A percentile compares a stretch with the other conserved stretches of the same genome.
Conservation (phyloP, 2,329 filamentous ascomycete species). For the Pseudocercospora vitis region DNA sequence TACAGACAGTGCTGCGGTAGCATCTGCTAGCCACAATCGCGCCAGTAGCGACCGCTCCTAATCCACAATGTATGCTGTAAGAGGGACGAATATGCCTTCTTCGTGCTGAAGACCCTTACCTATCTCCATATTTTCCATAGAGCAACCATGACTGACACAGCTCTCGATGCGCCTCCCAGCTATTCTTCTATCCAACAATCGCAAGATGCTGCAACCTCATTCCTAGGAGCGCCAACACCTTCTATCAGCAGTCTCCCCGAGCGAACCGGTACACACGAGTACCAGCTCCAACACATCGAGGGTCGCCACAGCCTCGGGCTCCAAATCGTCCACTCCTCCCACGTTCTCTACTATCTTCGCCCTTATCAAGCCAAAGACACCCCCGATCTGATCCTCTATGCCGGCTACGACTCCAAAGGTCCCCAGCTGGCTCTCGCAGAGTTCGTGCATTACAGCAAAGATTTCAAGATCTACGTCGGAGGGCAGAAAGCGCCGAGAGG, state of each 20-base stretch:
- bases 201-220: too few species aligned
- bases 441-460: conserved; percentile 17
- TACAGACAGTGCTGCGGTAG: background rate
- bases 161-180: conserved; percentile 5
- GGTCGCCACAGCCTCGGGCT: conserved; percentile 11
- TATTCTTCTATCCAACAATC: background rate
- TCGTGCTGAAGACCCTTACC: background rate
- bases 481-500: conserved; percentile 17
- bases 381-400: conserved; percentile 25
- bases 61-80: background rate
- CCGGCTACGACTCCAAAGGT: conserved; percentile 25
- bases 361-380: conserved; percentile 16
- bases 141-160: background rate
- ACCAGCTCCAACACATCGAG: conserved; percentile 13
- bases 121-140: background rate
- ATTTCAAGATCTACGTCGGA: conserved; percentile 25
- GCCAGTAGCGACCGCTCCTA: background rate
- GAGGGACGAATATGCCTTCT: too few species aligned
- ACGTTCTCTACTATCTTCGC: conserved; percentile 24
- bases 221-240: too few species aligned
- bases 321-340: conserved; percentile 16
- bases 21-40: background rate
- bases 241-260: background rate
- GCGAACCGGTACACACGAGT: conserved; percentile 3
- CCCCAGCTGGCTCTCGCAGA: conserved; percentile 23